Conservation (phyloP, 192 early-diverging fungal species). For the Umbelopsis sp. region DNA sequence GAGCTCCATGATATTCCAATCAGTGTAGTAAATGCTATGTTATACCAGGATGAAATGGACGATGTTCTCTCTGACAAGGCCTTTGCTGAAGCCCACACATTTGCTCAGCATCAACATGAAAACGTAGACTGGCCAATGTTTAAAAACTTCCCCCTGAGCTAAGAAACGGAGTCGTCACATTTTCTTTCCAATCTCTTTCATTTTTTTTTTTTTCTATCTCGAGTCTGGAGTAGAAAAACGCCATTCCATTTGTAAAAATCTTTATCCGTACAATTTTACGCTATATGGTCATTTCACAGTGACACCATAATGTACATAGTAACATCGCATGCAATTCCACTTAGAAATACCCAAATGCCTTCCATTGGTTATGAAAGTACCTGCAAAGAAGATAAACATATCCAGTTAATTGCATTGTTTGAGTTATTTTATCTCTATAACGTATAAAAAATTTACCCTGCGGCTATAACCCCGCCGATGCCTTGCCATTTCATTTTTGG, state of each 20-base stretch:
- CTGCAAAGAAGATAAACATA: not conserved
- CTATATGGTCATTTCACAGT: not conserved
- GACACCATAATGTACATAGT: not conserved
- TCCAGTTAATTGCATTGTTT: no score
- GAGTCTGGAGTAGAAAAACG: no score
- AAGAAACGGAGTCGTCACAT: no score
- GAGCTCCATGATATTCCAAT: constrained; percentile 70
- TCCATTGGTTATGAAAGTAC: constrained; percentile 37
- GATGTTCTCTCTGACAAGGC: not conserved
- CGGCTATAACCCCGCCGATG: constrained; percentile 50
- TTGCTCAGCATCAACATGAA: not conserved
- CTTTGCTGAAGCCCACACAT: not conserved
- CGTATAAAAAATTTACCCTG: constrained; percentile 41
- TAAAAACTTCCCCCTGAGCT: not conserved
- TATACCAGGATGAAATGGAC: constrained; percentile 53
- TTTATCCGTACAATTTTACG: not conserved
- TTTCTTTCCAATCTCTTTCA: no score
- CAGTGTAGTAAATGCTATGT: constrained; percentile 68
- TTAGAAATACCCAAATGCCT: constrained; percentile 26
- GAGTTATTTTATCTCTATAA: not conserved
- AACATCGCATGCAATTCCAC: no score
- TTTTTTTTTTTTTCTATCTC: no score
- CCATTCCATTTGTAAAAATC: not conserved
- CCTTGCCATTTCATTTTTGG: constrained; percentile 49
- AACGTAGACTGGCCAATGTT: not conserved